Evolutionary conservation across 1,139 yeast species (phyloP).

Genomic region (Protomyces inundatus): DNA sequence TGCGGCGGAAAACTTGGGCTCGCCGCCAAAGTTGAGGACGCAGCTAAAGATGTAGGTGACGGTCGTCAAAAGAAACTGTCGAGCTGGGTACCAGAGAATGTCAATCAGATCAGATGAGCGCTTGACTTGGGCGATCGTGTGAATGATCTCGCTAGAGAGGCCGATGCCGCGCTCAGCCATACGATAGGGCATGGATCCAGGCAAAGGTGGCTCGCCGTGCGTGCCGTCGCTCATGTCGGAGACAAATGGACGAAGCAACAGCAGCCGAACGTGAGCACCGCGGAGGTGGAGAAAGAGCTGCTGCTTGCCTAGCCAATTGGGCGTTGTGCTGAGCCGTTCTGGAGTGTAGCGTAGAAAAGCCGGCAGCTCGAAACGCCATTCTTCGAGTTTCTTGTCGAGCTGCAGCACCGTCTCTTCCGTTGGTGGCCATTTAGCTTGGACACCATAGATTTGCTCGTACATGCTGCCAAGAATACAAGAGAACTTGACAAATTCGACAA

Average conservation of each 20-base stretch:
- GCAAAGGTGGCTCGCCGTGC: neutral
- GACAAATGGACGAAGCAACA: slow-evolving; percentile 15
- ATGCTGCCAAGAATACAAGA: slow-evolving; percentile 12
- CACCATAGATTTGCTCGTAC: slow-evolving; percentile 13
- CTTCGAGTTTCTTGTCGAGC: slow-evolving; percentile 12
- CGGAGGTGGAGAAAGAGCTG: slow-evolving; percentile 16
- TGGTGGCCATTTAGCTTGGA: slow-evolving; percentile 19
- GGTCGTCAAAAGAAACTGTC: slow-evolving; percentile 16
- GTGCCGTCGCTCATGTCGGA: neutral
- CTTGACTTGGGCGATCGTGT: slow-evolving; percentile 19
- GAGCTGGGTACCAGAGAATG: slow-evolving; percentile 18
- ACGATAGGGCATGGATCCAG: neutral
- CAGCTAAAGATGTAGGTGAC: slow-evolving; percentile 16
- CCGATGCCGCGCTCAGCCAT: slow-evolving; percentile 20
- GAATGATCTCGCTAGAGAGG: slow-evolving; percentile 15
- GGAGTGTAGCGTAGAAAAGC: slow-evolving; percentile 14
- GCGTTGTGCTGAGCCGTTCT: neutral
- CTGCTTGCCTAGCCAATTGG: slow-evolving; percentile 20
- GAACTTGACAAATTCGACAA: slow-evolving; percentile 15
- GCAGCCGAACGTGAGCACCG: slow-evolving; percentile 14
- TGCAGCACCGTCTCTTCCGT: slow-evolving; percentile 4
- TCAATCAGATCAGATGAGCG: slow-evolving; percentile 13
- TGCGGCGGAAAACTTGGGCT: slow-evolving; percentile 12
- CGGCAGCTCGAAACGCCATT: slow-evolving; percentile 19
- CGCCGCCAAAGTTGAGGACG: slow-evolving; percentile 7